These are phyloP conservation scores for Puccinia horiana DNA, from an alignment of 1,284 basidiomycete genomes.

Conservation along the genomic window DNA sequence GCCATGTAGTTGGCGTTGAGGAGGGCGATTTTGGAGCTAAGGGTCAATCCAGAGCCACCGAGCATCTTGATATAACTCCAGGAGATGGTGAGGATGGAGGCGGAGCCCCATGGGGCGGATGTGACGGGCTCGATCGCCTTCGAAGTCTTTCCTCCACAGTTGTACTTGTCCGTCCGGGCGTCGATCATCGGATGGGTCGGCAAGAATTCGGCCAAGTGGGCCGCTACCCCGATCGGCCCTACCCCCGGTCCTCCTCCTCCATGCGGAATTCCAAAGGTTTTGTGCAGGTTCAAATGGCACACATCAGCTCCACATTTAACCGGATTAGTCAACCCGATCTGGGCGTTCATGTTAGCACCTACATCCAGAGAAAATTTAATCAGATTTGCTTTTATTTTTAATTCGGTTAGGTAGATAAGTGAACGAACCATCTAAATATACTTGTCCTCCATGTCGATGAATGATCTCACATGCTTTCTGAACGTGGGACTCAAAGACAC, in stretches of 20 bases:
- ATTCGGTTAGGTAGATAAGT: conserved; percentile 16
- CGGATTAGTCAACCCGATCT: conserved; percentile 93
- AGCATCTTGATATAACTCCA: conserved; percentile 85
- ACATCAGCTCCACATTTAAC: conserved; percentile 94
- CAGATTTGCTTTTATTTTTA: not conserved
- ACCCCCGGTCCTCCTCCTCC: conserved; percentile 96
- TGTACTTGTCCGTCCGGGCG: conserved; percentile 65
- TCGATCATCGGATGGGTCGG: conserved; percentile 81
- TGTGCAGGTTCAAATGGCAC: conserved; percentile 96
- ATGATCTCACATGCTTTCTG: conserved; percentile 86
- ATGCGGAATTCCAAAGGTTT: conserved; percentile 95
- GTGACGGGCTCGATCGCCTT: conserved; percentile 83
- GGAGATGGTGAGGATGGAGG: conserved; percentile 91
- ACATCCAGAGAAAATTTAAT: not conserved
- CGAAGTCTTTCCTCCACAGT: not conserved
- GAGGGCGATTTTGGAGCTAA: conserved; percentile 73
- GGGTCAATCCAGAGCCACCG: not conserved
- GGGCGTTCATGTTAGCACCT: conserved; percentile 91
- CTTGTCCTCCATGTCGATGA: conserved; percentile 92
- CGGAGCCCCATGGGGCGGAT: conserved; percentile 88
- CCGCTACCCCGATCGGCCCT: conserved; percentile 91
- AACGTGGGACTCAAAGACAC: conserved; percentile 92
- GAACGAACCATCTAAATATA: conserved; percentile 81
- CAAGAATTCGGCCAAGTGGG: conserved; percentile 90
- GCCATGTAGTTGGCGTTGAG: conserved; percentile 98